Evolutionary conservation across 768 basidiomycete species (phyloP).

Genomic region (Pulveroboletus sp.): DNA sequence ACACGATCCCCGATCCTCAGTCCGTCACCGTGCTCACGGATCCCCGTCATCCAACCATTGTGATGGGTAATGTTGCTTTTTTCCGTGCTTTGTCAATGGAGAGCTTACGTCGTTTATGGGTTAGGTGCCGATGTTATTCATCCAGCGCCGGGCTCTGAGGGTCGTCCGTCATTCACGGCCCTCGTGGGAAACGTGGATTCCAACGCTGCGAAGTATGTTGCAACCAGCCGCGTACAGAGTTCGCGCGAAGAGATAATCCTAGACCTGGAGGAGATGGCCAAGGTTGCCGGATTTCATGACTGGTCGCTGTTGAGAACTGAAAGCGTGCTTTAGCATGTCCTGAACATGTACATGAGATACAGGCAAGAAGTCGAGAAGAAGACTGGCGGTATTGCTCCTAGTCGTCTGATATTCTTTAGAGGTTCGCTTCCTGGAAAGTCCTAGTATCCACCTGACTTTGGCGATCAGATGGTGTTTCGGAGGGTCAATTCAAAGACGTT

Average conservation of each 20-base stretch:
- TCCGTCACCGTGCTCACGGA: constrained; percentile 65
- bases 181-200: constrained; percentile 79
- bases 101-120: constrained; percentile 2
- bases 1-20: constrained; percentile 66
- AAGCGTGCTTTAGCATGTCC: constrained; percentile 38
- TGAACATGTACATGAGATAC: constrained; percentile 56
- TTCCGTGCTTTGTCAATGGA: background rate
- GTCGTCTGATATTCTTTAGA: constrained; percentile 72
- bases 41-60: constrained; percentile 67
- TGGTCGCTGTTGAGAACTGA: constrained; percentile 10
- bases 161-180: constrained; percentile 75
- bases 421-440: constrained; percentile 36
- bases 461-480: constrained; percentile 47
- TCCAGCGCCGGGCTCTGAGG: constrained; percentile 74
- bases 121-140: constrained; percentile 80
- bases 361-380: constrained; percentile 50
- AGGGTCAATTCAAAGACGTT: constrained; percentile 45
- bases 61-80: constrained; percentile 53
- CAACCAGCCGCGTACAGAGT: constrained; percentile 58
- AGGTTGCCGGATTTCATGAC: constrained; percentile 31
- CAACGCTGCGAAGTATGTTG: constrained; percentile 65
- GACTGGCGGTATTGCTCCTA: constrained; percentile 42
- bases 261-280: constrained; percentile 61
- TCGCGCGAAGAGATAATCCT: constrained; percentile 75
- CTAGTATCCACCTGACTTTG: constrained; percentile 3